Percentiles rank a stretch among this genome's conserved stretches.
Evolutionary conservation across 2,329 filamentous ascomycete genomes (phyloP).

Genomic region (Monilinia fructicola): DNA sequence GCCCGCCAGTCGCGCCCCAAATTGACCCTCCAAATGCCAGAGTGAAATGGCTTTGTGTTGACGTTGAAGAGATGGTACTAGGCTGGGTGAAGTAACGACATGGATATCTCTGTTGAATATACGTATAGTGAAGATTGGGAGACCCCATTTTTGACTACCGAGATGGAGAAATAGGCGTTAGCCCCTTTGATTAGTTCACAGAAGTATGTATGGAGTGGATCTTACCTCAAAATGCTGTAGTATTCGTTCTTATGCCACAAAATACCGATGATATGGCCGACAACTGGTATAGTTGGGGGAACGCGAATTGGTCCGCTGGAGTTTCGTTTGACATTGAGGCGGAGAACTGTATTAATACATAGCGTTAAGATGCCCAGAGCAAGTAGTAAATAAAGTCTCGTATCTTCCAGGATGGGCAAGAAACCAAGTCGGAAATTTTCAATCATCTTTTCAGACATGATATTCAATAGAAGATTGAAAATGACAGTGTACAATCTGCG

Average conservation of each 20-base stretch:
- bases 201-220: too few relatives aligned
- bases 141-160: conserved; percentile 3
- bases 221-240: conserved; percentile 8
- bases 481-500: neutral
- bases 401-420: neutral
- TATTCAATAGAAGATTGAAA: neutral
- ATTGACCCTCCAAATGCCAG: conserved; percentile 16
- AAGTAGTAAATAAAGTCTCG: neutral
- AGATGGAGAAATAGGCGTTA: neutral
- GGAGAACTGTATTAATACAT: neutral
- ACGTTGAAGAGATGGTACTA: conserved; percentile 15
- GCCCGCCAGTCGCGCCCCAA: conserved; percentile 3
- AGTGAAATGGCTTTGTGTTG: conserved; percentile 6
- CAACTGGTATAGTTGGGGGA: conserved; percentile 7
- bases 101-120: conserved; percentile 2
- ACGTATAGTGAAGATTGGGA: conserved; percentile 15
- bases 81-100: neutral
- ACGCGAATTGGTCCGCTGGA: neutral
- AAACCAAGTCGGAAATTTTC: neutral
- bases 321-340: neutral
- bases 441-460: neutral
- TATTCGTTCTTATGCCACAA: conserved; percentile 8
- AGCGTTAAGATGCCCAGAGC: neutral
- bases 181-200: neutral
- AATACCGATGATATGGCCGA: conserved; percentile 7